Conservation (phyloP, 2,329 filamentous ascomycete species). For the Phyllosticta capitalensis region DNA sequence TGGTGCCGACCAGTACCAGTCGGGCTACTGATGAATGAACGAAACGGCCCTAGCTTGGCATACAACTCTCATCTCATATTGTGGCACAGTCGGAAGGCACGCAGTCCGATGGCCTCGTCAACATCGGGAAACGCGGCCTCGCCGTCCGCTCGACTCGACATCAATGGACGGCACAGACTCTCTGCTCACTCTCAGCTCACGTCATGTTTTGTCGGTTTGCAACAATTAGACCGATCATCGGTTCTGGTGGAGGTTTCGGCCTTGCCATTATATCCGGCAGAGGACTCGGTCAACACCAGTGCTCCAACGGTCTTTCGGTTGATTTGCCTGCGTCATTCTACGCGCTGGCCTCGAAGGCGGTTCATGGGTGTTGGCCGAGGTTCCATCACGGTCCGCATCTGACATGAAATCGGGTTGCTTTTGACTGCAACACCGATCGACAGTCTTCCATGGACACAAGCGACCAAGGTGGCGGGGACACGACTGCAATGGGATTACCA, state of each 20-base stretch:
- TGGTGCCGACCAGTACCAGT: constrained; percentile 37
- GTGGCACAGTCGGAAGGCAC: constrained; percentile 20
- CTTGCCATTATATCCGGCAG: constrained; percentile 5
- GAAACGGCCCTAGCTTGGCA: constrained; percentile 21
- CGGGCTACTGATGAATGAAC: constrained; percentile 36
- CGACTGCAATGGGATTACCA: constrained; percentile 7
- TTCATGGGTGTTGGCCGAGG: constrained; percentile 1
- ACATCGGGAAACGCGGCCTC: constrained; percentile 36
- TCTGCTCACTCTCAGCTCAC: constrained; percentile 27
- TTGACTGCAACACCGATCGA: background rate
- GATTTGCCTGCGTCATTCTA: constrained; percentile 3
- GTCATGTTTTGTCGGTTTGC: constrained; percentile 25
- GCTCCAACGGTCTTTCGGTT: constrained; percentile 2
- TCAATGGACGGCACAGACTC: constrained; percentile 26
- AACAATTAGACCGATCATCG: constrained; percentile 20
- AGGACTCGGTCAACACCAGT: constrained; percentile 8
- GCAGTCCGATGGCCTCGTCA: constrained; percentile 21
- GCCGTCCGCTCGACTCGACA: constrained; percentile 27
- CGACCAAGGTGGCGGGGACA: background rate
- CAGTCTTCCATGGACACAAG: background rate
- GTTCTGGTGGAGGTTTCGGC: constrained; percentile 4
- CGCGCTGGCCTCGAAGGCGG: constrained; percentile 1
- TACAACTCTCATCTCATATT: constrained; percentile 27
- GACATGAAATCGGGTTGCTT: background rate
- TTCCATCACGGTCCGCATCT: constrained; percentile 1